A percentile compares a stretch with the other conserved stretches of the same genome.
Conservation (phyloP, 345 rosid genomes). For the Cardiospermum halicacabum region DNA sequence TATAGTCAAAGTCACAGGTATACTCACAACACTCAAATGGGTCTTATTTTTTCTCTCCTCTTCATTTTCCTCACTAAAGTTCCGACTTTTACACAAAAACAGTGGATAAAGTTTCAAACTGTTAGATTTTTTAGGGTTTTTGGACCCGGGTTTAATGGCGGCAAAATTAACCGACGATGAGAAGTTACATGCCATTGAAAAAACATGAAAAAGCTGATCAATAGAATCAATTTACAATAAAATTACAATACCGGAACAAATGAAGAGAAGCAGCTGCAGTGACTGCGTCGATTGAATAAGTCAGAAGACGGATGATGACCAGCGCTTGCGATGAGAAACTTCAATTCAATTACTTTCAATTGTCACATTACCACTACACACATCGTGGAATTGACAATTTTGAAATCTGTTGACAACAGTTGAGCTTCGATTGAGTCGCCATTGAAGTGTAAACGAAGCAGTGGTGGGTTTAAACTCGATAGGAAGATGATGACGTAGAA, state of each 20-base stretch:
- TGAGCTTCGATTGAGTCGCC: slow-evolving; percentile 22
- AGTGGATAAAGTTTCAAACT: slow-evolving; percentile 22
- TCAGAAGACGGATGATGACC: too few species aligned
- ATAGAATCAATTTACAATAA: background rate
- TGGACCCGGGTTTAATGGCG: slow-evolving; percentile 23
- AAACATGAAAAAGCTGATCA: background rate
- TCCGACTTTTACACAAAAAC: slow-evolving; percentile 35
- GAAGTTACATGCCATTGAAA: slow-evolving; percentile 41
- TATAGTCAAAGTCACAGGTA: slow-evolving; percentile 69
- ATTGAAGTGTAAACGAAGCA: slow-evolving; percentile 18
- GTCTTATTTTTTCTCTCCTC: slow-evolving; percentile 22
- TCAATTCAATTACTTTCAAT: too few species aligned
- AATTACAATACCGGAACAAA: too few species aligned
- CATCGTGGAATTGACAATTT: too few species aligned
- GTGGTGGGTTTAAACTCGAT: too few species aligned
- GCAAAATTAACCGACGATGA: slow-evolving; percentile 23
- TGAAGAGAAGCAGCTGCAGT: too few species aligned
- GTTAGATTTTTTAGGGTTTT: slow-evolving; percentile 15
- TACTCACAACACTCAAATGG: slow-evolving; percentile 42
- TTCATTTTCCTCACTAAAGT: slow-evolving; percentile 10
- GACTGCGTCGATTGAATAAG: too few species aligned
- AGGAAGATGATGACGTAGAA: background rate
- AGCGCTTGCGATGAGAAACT: too few species aligned
- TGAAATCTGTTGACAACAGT: too few species aligned
- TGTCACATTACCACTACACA: too few species aligned